These are phyloP conservation scores for Chaetomium tenue DNA, from an alignment of 495 filamentous ascomycete genomes.

Conservation along the genomic window DNA sequence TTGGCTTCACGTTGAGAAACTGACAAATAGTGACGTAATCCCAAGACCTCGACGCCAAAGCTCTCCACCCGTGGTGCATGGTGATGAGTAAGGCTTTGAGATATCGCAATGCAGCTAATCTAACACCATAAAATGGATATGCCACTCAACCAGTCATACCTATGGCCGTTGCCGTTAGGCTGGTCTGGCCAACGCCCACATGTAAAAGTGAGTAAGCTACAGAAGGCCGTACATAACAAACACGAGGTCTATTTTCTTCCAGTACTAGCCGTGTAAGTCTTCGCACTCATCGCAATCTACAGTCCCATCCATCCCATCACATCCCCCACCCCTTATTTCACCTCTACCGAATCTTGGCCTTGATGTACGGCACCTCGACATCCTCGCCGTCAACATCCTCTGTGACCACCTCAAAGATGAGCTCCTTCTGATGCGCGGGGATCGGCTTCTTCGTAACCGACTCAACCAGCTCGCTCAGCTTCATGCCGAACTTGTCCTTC, in stretches of 20 bases:
- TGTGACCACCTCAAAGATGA: slow-evolving; percentile 93
- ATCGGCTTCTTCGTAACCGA: slow-evolving; percentile 88
- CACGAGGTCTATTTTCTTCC: slow-evolving; percentile 11
- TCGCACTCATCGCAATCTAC: background rate
- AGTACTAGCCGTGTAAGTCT: background rate
- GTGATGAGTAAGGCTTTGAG: slow-evolving; percentile 13
- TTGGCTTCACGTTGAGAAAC: background rate
- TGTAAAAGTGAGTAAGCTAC: background rate
- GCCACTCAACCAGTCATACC: too few relatives aligned
- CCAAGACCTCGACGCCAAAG: background rate
- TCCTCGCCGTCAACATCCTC: slow-evolving; percentile 91
- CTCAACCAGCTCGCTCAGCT: slow-evolving; percentile 81
- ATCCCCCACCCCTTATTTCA: background rate
- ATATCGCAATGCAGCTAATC: background rate
- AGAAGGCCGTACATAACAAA: background rate
- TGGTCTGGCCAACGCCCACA: too few relatives aligned
- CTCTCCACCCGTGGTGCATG: slow-evolving; percentile 5
- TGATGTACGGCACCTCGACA: slow-evolving; percentile 96
- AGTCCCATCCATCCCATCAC: background rate
- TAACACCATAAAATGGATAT: too few relatives aligned
- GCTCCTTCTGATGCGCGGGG: slow-evolving; percentile 85
- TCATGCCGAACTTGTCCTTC: slow-evolving; percentile 63
- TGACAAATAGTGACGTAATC: slow-evolving; percentile 28
- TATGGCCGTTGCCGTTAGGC: too few relatives aligned
- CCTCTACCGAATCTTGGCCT: slow-evolving; percentile 62